phyloP scores from a whole-genome alignment of 2,329 filamentous ascomycete species.

The Lasiodiplodia sp. region DNA sequence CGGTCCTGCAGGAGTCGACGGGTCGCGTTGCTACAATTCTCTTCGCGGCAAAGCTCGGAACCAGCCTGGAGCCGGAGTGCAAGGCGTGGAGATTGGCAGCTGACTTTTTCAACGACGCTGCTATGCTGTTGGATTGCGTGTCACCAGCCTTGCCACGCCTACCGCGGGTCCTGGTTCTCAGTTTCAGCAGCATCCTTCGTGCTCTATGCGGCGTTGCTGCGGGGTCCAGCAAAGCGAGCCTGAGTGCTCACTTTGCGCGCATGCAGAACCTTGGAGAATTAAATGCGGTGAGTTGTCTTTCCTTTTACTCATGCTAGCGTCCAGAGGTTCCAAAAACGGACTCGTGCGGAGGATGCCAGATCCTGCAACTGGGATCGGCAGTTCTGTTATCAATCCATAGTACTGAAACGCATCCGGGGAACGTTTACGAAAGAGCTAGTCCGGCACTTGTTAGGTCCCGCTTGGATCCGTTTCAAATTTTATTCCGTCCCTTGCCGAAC shows the following conservation, averaged over 20 bases:
- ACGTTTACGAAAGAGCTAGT: conserved; percentile 18
- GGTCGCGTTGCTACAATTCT: conserved; percentile 84
- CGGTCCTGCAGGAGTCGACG: conserved; percentile 81
- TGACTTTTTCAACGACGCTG: conserved; percentile 86
- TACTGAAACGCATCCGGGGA: conserved; percentile 32
- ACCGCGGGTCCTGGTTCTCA: conserved; percentile 64
- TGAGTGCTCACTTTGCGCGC: conserved; percentile 90
- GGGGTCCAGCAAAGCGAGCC: conserved; percentile 85
- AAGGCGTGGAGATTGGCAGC: conserved; percentile 88
- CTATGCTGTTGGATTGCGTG: conserved; percentile 84
- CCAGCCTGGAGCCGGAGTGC: conserved; percentile 85
- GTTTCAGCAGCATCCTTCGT: conserved; percentile 66
- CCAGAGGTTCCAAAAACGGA: conserved; percentile 42
- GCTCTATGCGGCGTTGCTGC: conserved; percentile 88
- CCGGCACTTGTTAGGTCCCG: conserved; percentile 20
- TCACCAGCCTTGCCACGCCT: conserved; percentile 74
- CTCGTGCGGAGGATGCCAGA: conserved; percentile 9
- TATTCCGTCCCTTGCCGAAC: conserved; percentile 11
- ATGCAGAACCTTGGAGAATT: conserved; percentile 89
- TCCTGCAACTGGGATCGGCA: conserved; percentile 14
- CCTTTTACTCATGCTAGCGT: conserved; percentile 10
- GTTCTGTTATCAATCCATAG: conserved; percentile 14
- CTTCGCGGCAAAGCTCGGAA: conserved; percentile 83
- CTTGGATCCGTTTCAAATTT: conserved; percentile 19
- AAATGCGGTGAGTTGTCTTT: conserved; percentile 69